Base-by-base conservation (phyloP, 2,329 filamentous ascomycete genomes). In the Penicillium sp. region DNA sequence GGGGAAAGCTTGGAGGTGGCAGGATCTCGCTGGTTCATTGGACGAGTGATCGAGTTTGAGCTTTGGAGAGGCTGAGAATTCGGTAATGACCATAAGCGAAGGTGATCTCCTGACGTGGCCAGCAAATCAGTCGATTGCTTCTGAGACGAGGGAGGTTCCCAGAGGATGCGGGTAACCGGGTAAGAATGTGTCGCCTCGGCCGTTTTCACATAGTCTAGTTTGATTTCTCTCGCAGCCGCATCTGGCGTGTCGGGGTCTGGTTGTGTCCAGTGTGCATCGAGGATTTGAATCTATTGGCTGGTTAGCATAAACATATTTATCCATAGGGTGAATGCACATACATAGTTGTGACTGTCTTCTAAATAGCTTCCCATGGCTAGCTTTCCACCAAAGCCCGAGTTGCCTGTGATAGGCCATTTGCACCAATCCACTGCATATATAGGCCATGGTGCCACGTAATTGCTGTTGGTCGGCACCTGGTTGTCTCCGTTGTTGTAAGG, bases 381-480 rank as follows among this genome's bases (percentile, higher is more conserved):
- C 77, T 97, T 97, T 40, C 94, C 94, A 4, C 91, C 91, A 61
- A 90, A 88, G 65, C 69, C 73, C 38, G 87, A 66, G 46, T 58
- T 68, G 77, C 87, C 69, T 41, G 91, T 86, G 2, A 93, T 87
- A 17, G 90, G 86, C 93, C 94, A 99, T 77, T 99, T 99, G 80
- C 94, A 99, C 94, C 94, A 99, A 78, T 99, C 94, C 69, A 96
- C 93, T 13, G 94, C 93, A 74, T 97, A 99, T 55, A 96, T 88
- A 15, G 92, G 89, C 91, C 94, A 99, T 0, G 93, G 93, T 5
- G 93, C 92, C 62, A 96, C 79, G 72, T 97, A 96, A 73, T 93
- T 97, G 81, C 91, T 96, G 62, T 93, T 95, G 6, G 72, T 90
- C 75, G 72, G 88, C 74, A 75, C 85, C 80, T 61, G 85, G 73